Percentiles rank a stretch among this genome's conserved stretches.
phyloP scores from a whole-genome alignment of 108 stramenopile species.

The Aurantiochytrium sp. region DNA sequence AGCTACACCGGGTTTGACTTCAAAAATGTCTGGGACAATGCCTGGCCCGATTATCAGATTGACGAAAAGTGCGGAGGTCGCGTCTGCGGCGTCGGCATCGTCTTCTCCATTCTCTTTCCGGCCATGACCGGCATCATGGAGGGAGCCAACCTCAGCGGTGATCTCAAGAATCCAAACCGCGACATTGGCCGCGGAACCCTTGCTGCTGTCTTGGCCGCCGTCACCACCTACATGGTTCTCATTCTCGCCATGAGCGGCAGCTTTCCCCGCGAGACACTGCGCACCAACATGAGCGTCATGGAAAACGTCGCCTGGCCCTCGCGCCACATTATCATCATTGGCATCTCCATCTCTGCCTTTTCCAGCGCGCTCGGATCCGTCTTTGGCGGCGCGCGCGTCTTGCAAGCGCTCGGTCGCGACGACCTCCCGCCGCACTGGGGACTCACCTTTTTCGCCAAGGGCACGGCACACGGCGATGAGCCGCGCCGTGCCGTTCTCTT shows the following conservation, averaged over 20 bases:
- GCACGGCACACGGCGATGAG: conserved; percentile 23
- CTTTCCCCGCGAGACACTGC: conserved; percentile 22
- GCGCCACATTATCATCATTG: not conserved
- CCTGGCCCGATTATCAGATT: not conserved
- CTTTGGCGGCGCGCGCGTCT: conserved; percentile 18
- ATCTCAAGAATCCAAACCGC: conserved; percentile 17
- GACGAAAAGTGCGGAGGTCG: not conserved
- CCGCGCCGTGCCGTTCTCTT: conserved; percentile 16
- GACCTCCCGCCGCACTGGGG: conserved; percentile 23
- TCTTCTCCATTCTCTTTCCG: conserved; percentile 25
- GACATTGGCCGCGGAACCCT: conserved; percentile 23
- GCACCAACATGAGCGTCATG: conserved; percentile 20
- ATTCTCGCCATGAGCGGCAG: not conserved
- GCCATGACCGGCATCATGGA: conserved; percentile 24
- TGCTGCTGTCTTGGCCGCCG: not conserved
- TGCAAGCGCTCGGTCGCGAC: conserved; percentile 24
- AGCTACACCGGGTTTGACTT: not conserved
- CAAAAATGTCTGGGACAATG: not conserved
- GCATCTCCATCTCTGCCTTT: conserved; percentile 19
- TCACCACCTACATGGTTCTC: conserved; percentile 5
- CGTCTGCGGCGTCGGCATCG: not conserved
- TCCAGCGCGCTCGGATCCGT: conserved; percentile 21
- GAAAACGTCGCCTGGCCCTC: conserved; percentile 17
- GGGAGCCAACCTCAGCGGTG: conserved; percentile 27
- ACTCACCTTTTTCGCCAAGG: not conserved